Conservation (phyloP, 2,329 filamentous ascomycete species). For the Venturia carpophila region DNA sequence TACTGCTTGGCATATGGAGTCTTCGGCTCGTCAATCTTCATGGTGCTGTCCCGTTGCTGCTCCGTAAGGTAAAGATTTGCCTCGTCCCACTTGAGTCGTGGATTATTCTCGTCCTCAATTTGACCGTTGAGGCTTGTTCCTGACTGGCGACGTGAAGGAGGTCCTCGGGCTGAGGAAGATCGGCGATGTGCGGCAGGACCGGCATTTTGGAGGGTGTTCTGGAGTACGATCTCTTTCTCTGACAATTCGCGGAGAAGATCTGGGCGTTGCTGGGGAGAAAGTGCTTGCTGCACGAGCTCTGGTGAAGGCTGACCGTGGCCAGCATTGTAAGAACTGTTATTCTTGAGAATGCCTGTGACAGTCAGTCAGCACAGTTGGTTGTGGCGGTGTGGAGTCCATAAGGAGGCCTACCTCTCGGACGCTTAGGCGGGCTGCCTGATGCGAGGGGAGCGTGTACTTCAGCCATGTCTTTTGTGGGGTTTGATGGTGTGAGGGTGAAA, state of each 20-base stretch:
- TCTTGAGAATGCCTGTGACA: constrained; percentile 80
- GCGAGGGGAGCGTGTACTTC: constrained; percentile 14
- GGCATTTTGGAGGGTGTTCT: constrained; percentile 92
- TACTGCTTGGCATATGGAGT: constrained; percentile 92
- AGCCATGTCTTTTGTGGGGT: constrained; percentile 4
- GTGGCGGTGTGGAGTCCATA: neutral
- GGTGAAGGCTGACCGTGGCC: constrained; percentile 32
- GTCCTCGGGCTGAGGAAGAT: constrained; percentile 65
- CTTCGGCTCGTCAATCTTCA: constrained; percentile 99
- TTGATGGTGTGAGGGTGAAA: neutral
- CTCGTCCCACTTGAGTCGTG: constrained; percentile 95
- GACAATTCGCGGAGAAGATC: constrained; percentile 44
- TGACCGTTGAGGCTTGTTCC: constrained; percentile 39
- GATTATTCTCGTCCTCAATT: constrained; percentile 52
- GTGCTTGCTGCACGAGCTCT: constrained; percentile 10
- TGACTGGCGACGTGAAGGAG: constrained; percentile 66
- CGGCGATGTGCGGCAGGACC: constrained; percentile 70
- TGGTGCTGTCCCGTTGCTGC: constrained; percentile 87
- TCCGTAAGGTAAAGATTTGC: constrained; percentile 95
- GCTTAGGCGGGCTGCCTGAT: constrained; percentile 16
- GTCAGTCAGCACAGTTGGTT: constrained; percentile 10
- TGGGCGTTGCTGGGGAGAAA: constrained; percentile 31
- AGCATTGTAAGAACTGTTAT: constrained; percentile 57
- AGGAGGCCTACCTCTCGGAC: constrained; percentile 15
- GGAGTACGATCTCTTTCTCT: constrained; percentile 82